A percentile compares a stretch with the other conserved stretches of the same genome.
phyloP scores from a whole-genome alignment of 768 basidiomycete species.

The Pholiota molesta region DNA sequence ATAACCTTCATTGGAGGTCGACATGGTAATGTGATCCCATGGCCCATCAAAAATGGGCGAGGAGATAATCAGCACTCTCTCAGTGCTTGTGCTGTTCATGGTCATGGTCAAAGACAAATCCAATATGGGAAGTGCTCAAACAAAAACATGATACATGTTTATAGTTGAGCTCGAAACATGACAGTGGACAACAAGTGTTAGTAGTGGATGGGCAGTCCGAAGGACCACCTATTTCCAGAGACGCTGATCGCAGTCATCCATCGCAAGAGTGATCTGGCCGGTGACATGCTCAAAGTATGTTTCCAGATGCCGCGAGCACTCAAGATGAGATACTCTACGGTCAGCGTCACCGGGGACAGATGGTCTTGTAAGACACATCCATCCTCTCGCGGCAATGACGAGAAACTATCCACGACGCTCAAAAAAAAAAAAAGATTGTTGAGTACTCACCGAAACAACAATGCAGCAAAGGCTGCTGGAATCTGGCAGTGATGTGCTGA shows the following conservation, averaged over 20 bases:
- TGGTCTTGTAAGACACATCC: background rate
- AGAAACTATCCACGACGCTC: background rate
- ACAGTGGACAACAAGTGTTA: background rate
- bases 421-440: background rate
- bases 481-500: no score
- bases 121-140: background rate
- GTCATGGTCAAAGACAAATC: background rate
- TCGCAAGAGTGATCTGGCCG: conserved; percentile 57
- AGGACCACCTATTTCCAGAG: conserved; percentile 27
- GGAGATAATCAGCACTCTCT: no score
- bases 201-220: background rate
- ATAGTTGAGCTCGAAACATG: background rate
- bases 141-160: background rate
- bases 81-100: background rate
- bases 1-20: no score
- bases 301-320: conserved; percentile 14
- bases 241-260: conserved; percentile 76
- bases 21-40: no score
- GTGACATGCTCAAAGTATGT: background rate
- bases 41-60: no score
- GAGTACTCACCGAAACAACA: background rate
- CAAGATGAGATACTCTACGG: conserved; percentile 15
- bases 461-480: no score
- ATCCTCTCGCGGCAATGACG: background rate
- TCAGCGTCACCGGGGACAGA: conserved; percentile 19